Percentiles rank a stretch among this genome's conserved stretches.
Conservation (phyloP, 139 green algal genomes). For the Desmodesmus armatus region DNA sequence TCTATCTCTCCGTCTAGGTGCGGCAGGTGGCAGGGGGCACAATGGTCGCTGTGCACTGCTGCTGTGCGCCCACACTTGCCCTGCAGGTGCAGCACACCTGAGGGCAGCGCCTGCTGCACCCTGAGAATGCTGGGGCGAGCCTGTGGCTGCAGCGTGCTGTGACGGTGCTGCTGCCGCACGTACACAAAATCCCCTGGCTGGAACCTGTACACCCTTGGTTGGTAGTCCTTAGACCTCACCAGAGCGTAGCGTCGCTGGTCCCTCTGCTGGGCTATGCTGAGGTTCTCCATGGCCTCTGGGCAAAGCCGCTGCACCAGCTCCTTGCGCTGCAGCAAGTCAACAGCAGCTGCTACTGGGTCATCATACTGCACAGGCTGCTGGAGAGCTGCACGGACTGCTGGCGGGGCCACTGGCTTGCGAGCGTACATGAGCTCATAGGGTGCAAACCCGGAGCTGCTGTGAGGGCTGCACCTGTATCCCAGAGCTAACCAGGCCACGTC, state of each 20-base stretch:
- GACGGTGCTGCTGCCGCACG: neutral
- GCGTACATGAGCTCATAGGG: conserved; percentile 49
- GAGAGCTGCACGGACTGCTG: neutral
- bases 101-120: neutral
- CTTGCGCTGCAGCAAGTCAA: neutral
- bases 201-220: conserved; percentile 4
- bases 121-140: neutral
- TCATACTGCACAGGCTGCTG: neutral
- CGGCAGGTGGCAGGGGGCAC: conserved; percentile 20
- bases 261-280: conserved; percentile 43
- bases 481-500: conserved; percentile 8
- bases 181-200: conserved; percentile 28
- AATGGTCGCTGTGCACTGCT: neutral
- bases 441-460: neutral
- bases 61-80: neutral
- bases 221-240: neutral
- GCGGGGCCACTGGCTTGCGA: neutral
- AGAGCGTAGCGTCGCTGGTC: conserved; percentile 46
- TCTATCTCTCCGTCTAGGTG: neutral
- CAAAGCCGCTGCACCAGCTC: neutral
- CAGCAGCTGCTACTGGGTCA: neutral
- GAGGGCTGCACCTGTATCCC: conserved; percentile 33
- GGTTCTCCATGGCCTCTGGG: conserved; percentile 12
- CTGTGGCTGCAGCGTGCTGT: neutral
- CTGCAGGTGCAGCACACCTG: conserved; percentile 6